A percentile compares a stretch with the other conserved stretches of the same genome.
Evolutionary conservation across 169 alveolate species (phyloP).

Genomic region (Cryptosporidium muris): DNA sequence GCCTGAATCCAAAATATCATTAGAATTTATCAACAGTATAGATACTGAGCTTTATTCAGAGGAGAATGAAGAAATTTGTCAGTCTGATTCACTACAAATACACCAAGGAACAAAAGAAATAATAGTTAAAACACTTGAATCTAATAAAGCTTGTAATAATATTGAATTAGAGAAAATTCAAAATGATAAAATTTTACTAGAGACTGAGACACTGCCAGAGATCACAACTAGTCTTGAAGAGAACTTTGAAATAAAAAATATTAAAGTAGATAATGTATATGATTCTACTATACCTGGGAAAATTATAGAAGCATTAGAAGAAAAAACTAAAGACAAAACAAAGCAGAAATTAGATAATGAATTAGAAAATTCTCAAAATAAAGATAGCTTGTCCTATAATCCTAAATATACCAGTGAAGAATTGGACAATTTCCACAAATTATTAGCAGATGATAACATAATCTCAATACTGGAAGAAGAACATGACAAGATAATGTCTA

Average conservation of each 20-base stretch:
- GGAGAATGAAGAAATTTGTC: not conserved
- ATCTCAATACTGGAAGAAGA: constrained; percentile 70
- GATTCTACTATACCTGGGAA: not conserved
- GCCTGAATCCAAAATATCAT: not conserved
- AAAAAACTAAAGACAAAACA: constrained; percentile 6
- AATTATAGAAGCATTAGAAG: not conserved
- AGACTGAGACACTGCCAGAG: no score
- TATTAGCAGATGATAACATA: constrained; percentile 23
- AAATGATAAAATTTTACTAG: no score
- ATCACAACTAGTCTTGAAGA: no score
- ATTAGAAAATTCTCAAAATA: not conserved
- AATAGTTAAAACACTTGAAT: no score
- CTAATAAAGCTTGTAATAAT: no score
- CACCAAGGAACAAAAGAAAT: no score
- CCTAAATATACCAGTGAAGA: no score
- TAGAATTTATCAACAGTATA: not conserved
- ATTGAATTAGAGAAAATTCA: no score
- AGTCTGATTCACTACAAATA: not conserved
- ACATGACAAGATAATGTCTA: constrained; percentile 65
- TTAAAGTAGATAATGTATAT: no score
- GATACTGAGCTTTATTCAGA: not conserved
- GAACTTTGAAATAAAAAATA: no score
- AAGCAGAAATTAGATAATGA: not conserved
- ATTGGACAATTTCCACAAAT: no score
- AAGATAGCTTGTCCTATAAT: no score